Base-by-base conservation (phyloP, 2,329 filamentous ascomycete genomes). In the Pezizomycotina sp. region DNA sequence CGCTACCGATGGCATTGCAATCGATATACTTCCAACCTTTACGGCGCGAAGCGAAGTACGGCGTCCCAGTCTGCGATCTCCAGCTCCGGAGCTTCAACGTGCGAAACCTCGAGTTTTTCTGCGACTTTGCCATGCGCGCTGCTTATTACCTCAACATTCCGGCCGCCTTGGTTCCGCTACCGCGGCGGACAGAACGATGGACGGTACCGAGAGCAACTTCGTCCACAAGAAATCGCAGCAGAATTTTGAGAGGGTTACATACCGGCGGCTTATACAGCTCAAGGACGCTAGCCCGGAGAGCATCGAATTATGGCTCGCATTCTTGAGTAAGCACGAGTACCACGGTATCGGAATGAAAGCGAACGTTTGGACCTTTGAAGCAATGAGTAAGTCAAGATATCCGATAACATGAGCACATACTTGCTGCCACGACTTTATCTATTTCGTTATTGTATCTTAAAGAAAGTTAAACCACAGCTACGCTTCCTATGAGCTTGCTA, bases 301-400 rank as follows among this genome's bases (percentile, higher is more conserved):
- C 1, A 83, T 98, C 22, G 77, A 91, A 58, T 59, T 84, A 18
- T 98, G 89, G 89, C 62, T 98, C 40, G 83, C 82, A 0, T 95
- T 92, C 55, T 58, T 98, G 54, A 71, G 79, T 53, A 92, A 92
- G 60, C 77, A 93, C 55, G 80, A 83, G 26, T 92, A 89, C 56
- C 80, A 91, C 49, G 89, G 89, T n/a, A 76, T 95, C 25, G 89
- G 89, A 52, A 91, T 98, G 83, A 98, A 98, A 67, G 89, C 89
- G 34, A 93, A 98, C 56, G 69, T 95, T 31, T 98, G 79, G 74
- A 81, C 92, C 55, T 84, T 81, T 58, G 73, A 77, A 52, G 68
- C 69, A 38, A 55, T 84, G 41, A 75, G 77, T 77, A 66, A 46
- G 58, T 46, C n/a, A n/a, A n/a, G n/a, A n/a, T n/a, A n/a, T n/a